Conservation (phyloP, 2,329 filamentous ascomycete species). For the Cladobotryum protrusum region DNA sequence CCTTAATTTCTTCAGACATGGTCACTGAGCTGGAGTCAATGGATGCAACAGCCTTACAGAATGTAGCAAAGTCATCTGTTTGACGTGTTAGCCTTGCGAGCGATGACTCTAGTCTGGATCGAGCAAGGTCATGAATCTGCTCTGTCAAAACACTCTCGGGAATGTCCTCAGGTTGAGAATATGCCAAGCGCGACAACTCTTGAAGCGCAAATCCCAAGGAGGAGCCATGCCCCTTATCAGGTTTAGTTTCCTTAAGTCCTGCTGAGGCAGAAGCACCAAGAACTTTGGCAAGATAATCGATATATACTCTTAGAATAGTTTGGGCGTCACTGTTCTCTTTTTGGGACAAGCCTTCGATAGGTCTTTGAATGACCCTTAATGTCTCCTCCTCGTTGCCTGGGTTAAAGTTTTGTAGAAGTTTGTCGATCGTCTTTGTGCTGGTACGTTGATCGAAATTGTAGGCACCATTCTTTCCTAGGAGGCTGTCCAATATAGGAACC, state of each 20-base stretch:
- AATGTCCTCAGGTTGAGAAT: slow-evolving; percentile 40
- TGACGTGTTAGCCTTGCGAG: slow-evolving; percentile 52
- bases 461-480: slow-evolving; percentile 64
- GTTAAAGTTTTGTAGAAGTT: slow-evolving; percentile 57
- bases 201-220: slow-evolving; percentile 38
- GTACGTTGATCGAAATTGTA: slow-evolving; percentile 83
- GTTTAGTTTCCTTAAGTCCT: slow-evolving; percentile 17
- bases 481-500: slow-evolving; percentile 52
- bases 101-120: slow-evolving; percentile 51
- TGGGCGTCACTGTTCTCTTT: slow-evolving; percentile 23
- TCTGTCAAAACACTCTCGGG: slow-evolving; percentile 41
- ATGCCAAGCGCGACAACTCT: slow-evolving; percentile 50
- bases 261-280: slow-evolving; percentile 32
- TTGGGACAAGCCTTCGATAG: slow-evolving; percentile 26
- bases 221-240: slow-evolving; percentile 23
- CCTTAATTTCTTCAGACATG: slow-evolving; percentile 50
- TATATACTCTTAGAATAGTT: slow-evolving; percentile 40
- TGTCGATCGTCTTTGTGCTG: slow-evolving; percentile 78
- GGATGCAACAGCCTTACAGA: slow-evolving; percentile 49
- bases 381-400: slow-evolving; percentile 48
- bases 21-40: slow-evolving; percentile 46
- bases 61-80: slow-evolving; percentile 44
- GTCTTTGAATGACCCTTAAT: slow-evolving; percentile 43
- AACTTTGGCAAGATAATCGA: slow-evolving; percentile 49
- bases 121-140: slow-evolving; percentile 47